A percentile compares a stretch with the other conserved stretches of the same genome.
Conservation (phyloP, 495 filamentous ascomycete genomes). For the Hypoxylon crocopeplum region DNA sequence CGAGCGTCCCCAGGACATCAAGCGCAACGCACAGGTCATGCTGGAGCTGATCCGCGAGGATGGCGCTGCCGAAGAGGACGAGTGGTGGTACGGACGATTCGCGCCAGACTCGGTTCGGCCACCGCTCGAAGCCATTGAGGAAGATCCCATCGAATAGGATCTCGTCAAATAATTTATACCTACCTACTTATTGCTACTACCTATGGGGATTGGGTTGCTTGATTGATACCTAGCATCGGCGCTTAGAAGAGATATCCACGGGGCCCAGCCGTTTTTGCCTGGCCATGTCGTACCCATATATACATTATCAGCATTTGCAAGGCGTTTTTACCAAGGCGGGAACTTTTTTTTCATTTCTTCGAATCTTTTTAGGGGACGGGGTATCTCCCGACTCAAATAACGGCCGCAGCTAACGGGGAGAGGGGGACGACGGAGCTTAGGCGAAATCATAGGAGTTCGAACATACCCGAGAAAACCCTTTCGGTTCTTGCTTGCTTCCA, state of each 20-base stretch:
- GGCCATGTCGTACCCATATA: slow-evolving; percentile 22
- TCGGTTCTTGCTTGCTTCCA: slow-evolving; percentile 1
- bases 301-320: slow-evolving; percentile 30
- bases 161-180: slow-evolving; percentile 43
- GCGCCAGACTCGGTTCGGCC: slow-evolving; percentile 53
- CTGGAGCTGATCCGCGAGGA: slow-evolving; percentile 61
- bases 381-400: neutral
- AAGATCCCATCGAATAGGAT: slow-evolving; percentile 56
- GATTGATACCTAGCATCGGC: slow-evolving; percentile 38
- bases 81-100: slow-evolving; percentile 58
- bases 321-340: slow-evolving; percentile 24
- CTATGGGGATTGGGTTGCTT: slow-evolving; percentile 13
- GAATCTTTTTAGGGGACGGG: neutral
- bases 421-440: slow-evolving; percentile 12
- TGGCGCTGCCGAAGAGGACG: slow-evolving; percentile 56
- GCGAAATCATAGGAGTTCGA: slow-evolving; percentile 26
- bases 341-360: slow-evolving; percentile 6
- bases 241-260: slow-evolving; percentile 37
- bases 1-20: slow-evolving; percentile 57
- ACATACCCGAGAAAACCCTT: slow-evolving; percentile 7
- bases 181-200: slow-evolving; percentile 1
- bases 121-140: slow-evolving; percentile 55
- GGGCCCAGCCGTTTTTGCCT: slow-evolving; percentile 13
- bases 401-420: neutral
- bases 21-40: slow-evolving; percentile 58